A percentile compares a stretch with the other conserved stretches of the same genome.
Conservation (phyloP, 768 basidiomycete genomes). For the Amanita muscaria region DNA sequence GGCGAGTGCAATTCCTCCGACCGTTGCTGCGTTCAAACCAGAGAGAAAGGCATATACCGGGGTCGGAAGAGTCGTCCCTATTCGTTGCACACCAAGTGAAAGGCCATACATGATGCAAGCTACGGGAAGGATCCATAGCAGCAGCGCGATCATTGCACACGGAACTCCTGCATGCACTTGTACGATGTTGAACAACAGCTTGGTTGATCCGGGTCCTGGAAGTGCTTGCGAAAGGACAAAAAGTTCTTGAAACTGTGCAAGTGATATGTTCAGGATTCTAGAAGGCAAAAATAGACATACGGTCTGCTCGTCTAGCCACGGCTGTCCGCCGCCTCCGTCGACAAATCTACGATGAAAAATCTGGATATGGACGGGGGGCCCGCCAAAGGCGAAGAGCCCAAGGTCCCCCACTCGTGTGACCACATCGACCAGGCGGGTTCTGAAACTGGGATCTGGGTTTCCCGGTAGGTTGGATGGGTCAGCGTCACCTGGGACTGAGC, state of each 20-base stretch:
- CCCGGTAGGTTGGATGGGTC: not conserved
- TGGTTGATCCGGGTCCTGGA: conserved; percentile 40
- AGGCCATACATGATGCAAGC: conserved; percentile 39
- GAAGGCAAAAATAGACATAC: conserved; percentile 16
- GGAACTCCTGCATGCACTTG: conserved; percentile 33
- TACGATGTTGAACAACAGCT: conserved; percentile 39
- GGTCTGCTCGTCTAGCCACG: conserved; percentile 35
- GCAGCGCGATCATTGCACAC: conserved; percentile 33
- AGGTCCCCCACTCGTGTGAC: conserved; percentile 25
- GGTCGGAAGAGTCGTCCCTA: conserved; percentile 33
- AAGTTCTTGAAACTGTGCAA: conserved; percentile 31
- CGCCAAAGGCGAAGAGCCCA: conserved; percentile 40
- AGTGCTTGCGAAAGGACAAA: conserved; percentile 40
- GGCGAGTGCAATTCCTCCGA: conserved; percentile 44
- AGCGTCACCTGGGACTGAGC: not conserved
- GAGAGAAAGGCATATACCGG: conserved; percentile 42
- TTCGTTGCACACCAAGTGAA: conserved; percentile 32
- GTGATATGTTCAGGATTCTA: conserved; percentile 10
- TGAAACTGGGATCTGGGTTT: not conserved
- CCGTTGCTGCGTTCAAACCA: conserved; percentile 45
- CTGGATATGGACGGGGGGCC: conserved; percentile 41
- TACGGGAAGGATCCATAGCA: conserved; percentile 39
- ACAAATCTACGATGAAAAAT: conserved; percentile 34
- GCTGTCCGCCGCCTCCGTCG: conserved; percentile 23
- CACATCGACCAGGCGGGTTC: not conserved